Conservation (phyloP, 2,329 filamentous ascomycete genomes). For the Malbranchea cinnamomea region DNA sequence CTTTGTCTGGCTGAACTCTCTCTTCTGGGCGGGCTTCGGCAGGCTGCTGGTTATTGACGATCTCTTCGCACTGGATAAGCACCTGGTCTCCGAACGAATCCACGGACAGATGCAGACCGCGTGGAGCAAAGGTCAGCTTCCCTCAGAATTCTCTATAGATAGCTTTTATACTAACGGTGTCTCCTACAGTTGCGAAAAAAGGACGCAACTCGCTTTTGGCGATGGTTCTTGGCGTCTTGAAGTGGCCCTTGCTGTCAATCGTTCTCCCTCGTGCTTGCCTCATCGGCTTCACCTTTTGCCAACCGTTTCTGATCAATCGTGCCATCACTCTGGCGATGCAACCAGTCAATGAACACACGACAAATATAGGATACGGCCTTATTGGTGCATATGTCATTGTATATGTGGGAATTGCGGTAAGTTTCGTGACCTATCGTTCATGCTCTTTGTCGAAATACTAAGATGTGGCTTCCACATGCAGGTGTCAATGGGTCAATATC, state of each 20-base stretch:
- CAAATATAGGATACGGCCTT: conserved; percentile 27
- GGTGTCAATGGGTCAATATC: conserved; percentile 26
- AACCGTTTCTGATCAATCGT: conserved; percentile 24
- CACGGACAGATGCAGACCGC: conserved; percentile 21
- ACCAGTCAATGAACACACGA: conserved; percentile 15
- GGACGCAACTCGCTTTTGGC: conserved; percentile 17
- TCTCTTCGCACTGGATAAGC: conserved; percentile 31
- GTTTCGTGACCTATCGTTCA: conserved; percentile 6
- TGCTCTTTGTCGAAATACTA: conserved; percentile 1
- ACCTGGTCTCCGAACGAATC: conserved; percentile 28
- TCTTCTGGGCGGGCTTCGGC: conserved; percentile 36
- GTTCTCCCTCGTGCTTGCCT: conserved; percentile 20
- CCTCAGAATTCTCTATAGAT: too few species aligned
- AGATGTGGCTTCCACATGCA: conserved; percentile 8
- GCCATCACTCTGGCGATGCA: conserved; percentile 21
- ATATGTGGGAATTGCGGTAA: conserved; percentile 27
- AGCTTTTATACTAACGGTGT: conserved; percentile 9
- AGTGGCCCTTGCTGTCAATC: conserved; percentile 20
- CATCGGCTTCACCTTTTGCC: conserved; percentile 23
- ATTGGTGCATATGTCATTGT: conserved; percentile 30
- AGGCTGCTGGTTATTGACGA: conserved; percentile 30
- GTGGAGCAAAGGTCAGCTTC: conserved; percentile 25
- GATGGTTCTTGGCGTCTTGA: conserved; percentile 18
- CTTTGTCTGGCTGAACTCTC: conserved; percentile 40
- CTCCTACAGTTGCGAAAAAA: conserved; percentile 15